Evolutionary conservation across 768 basidiomycete genomes (phyloP), one percentile per base, ranked within the genome.

Genomic region (Suillus bovinus): DNA sequence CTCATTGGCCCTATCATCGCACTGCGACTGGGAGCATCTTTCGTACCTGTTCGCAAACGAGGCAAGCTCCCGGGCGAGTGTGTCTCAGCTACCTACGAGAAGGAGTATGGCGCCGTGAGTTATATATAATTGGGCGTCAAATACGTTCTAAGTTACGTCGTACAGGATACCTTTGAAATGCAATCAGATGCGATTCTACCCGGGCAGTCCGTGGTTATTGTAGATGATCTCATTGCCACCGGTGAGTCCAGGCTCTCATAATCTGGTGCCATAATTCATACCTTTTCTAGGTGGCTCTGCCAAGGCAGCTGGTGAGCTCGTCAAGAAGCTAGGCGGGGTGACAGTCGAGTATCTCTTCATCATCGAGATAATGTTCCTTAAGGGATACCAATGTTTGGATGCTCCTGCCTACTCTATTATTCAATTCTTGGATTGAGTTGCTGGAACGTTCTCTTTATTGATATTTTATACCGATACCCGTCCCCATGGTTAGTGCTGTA

Each of bases 201-300:
- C 5, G 94, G 94, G 33, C 89, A 95, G 72, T 90, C 79, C 63
- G 93, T 95, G 24, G 74, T 99, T 52, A 81, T 99, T 49, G 80
- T 99, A 31, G 97, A 99, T 76, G 97, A 99, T 75, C 82, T 99
- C 44, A 93, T 99, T 65, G 97, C 97, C 0, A 98, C 96, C 34
- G 96, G 96, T 91, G 65, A 47, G 82, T 64, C 20, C n/a, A 27
- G 34, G 20, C 58, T 14, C 46, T 41, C 33, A 33, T 27, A 39
- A n/a, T 44, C 22, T 33, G 58, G 36, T 39, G 22, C 27, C 58
- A n/a, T 63, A 24, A 52, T 38, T 38, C 33, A 47, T 34, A 58
- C 33, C 22, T 53, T 53, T 36, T 62, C 14, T 59, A 93, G 94
- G 95, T 64, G 97, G 97, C 10, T 97, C 95, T 36, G 97, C 97